Percentiles rank a stretch among this genome's conserved stretches.
Conservation (phyloP, 768 basidiomycete species). For the Pleurotus djamor region DNA sequence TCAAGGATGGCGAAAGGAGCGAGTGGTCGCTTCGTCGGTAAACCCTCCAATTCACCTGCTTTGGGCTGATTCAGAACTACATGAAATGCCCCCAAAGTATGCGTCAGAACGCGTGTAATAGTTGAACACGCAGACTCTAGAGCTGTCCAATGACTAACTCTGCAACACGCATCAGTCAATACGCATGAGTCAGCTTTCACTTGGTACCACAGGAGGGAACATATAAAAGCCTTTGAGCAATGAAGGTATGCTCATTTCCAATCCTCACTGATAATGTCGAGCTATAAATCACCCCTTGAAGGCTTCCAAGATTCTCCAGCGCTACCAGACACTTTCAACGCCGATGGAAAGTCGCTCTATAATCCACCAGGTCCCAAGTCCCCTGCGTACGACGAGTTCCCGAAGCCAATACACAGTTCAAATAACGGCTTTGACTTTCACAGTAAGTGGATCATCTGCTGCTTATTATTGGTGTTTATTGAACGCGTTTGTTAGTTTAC, state of each 20-base stretch:
- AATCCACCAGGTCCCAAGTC: constrained; percentile 48
- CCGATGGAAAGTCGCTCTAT: constrained; percentile 55
- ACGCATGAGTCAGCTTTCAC: too few species aligned
- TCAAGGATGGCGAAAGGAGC: too few species aligned
- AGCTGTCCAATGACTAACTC: too few species aligned
- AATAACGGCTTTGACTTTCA: constrained; percentile 76
- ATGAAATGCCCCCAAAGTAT: too few species aligned
- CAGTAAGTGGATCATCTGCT: constrained; percentile 34
- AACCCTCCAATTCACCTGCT: too few species aligned
- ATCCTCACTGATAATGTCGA: constrained; percentile 7
- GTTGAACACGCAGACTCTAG: too few species aligned
- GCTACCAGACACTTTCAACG: constrained; percentile 41
- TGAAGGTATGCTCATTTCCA: neutral
- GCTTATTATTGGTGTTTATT: neutral
- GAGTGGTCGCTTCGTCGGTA: too few species aligned
- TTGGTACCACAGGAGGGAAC: neutral
- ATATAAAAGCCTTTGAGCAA: neutral
- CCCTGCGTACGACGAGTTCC: constrained; percentile 50
- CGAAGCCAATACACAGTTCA: constrained; percentile 46
- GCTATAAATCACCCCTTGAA: constrained; percentile 29
- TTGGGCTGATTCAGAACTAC: too few species aligned
- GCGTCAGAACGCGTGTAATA: too few species aligned
- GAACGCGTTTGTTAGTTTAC: constrained; percentile 43
- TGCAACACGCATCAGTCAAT: too few species aligned
- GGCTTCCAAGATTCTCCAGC: constrained; percentile 37